Base-by-base conservation (phyloP, 768 basidiomycete genomes). In the Megacollybia marginata region DNA sequence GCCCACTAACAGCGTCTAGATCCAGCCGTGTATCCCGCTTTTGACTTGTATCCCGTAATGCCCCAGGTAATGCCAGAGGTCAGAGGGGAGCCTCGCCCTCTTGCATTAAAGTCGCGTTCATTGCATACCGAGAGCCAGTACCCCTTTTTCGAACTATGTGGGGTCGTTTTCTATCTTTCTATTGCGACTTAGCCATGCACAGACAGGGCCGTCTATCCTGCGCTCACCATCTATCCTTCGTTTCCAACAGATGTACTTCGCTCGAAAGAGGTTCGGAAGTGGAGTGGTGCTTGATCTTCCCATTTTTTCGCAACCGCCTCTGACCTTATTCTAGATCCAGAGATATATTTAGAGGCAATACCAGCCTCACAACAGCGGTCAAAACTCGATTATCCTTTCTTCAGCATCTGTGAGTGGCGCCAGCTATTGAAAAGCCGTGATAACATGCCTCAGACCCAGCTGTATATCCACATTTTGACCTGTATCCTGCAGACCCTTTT, bases 381-480 rank as follows among this genome's bases (percentile, higher is more conserved):
- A 28, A 6, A 2, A 28, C 23, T 6, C 23, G 23, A 28, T 2
- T 28, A 28, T 28, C 23, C 23, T 28, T 28, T 28, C 23, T 28
- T 28, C 23, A 28, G 23, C 23, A 28, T 28, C 23, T 28, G 23
- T 28, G 23, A 28, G 23, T 28, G 6, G 23, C 6, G 23, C 6
- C 23, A 28, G 23, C 23, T 28, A 28, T 28, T 28, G 23, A 28
- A 28, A 28, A 28, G 2, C 6, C 6, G 23, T 28, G 23, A 28
- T 28, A 28, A 28, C 23, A 28, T 8, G 16, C 38, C 38, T 18
- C 8, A 40, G 38, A 40, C 18, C 38, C 38, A 15, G 38, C 63
- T 15, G 54, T 62, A 32, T 78, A 76, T 55, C 74, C 76, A 28
- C 51, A 69, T 56, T 61, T 75, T 34, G 59, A 69, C 47, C 55